These are phyloP conservation scores for Aspergillus biplanus DNA, from an alignment of 495 filamentous ascomycete species.

Conservation along the genomic window DNA sequence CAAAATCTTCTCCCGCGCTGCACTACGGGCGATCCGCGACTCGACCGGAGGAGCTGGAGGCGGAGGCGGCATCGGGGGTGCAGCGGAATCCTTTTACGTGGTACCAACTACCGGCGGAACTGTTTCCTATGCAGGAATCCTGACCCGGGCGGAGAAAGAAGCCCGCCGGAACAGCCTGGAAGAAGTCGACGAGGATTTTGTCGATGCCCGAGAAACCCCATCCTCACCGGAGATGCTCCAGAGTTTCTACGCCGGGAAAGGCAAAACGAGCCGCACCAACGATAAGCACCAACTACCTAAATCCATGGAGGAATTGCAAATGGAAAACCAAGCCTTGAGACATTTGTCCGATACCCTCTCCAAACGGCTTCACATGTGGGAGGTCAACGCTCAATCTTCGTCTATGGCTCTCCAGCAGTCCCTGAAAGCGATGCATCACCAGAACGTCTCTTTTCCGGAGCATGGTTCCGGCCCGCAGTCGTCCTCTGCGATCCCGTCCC, in stretches of 20 bases:
- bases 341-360: conserved; percentile 76
- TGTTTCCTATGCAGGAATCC: conserved; percentile 84
- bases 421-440: conserved; percentile 66
- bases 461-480: conserved; percentile 21
- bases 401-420: conserved; percentile 81
- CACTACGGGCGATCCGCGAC: conserved; percentile 69
- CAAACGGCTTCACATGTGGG: conserved; percentile 80
- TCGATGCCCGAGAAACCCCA: conserved; percentile 81
- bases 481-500: conserved; percentile 33
- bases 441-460: conserved; percentile 45
- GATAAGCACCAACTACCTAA: conserved; percentile 49
- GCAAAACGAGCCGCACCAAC: conserved; percentile 24
- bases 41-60: conserved; percentile 44
- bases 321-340: conserved; percentile 79
- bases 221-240: conserved; percentile 52
- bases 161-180: conserved; percentile 52
- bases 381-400: conserved; percentile 79
- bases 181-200: conserved; percentile 76
- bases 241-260: conserved; percentile 30
- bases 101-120: conserved; percentile 90
- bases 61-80: conserved; percentile 35
- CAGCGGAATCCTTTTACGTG: conserved; percentile 90
- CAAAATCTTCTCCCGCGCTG: conserved; percentile 77
- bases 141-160: conserved; percentile 72
- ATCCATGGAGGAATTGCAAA: conserved; percentile 78